phyloP scores from a whole-genome alignment of 2,329 filamentous ascomycete genomes.

The Seiridium cupressi region DNA sequence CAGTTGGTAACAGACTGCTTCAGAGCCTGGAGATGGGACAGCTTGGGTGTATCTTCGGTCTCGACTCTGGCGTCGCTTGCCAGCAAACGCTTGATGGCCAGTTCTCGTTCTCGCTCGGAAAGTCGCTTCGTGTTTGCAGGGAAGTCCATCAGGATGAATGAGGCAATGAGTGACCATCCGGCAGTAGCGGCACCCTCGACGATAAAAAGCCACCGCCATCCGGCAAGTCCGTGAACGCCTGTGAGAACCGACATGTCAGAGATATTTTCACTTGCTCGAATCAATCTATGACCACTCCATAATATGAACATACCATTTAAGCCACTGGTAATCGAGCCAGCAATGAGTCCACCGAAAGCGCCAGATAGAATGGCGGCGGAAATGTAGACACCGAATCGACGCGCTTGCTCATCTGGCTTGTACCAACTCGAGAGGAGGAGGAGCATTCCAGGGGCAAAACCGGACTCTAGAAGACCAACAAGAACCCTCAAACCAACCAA shows the following conservation, averaged over 20 bases:
- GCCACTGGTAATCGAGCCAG: conserved; percentile 53
- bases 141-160: conserved; percentile 38
- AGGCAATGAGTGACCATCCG: conserved; percentile 33
- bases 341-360: conserved; percentile 62
- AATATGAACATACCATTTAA: conserved; percentile 39
- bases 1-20: conserved; percentile 33
- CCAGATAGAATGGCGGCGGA: conserved; percentile 69
- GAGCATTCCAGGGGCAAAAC: conserved; percentile 58
- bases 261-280: not conserved
- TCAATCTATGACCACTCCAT: too few species aligned
- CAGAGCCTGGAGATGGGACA: conserved; percentile 18
- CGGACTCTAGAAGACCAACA: conserved; percentile 57
- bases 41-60: conserved; percentile 61
- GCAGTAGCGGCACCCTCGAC: conserved; percentile 66
- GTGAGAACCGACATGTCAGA: not conserved
- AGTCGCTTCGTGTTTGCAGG: conserved; percentile 5
- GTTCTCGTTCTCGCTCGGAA: conserved; percentile 12
- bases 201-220: conserved; percentile 56
- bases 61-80: conserved; percentile 53
- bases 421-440: conserved; percentile 70
- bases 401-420: conserved; percentile 28
- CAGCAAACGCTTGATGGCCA: conserved; percentile 33
- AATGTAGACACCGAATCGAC: conserved; percentile 62
- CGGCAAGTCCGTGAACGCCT: conserved; percentile 42
- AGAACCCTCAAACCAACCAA: conserved; percentile 38